Conservation (phyloP, 106 monocot genomes). For the Acorus calamus region DNA sequence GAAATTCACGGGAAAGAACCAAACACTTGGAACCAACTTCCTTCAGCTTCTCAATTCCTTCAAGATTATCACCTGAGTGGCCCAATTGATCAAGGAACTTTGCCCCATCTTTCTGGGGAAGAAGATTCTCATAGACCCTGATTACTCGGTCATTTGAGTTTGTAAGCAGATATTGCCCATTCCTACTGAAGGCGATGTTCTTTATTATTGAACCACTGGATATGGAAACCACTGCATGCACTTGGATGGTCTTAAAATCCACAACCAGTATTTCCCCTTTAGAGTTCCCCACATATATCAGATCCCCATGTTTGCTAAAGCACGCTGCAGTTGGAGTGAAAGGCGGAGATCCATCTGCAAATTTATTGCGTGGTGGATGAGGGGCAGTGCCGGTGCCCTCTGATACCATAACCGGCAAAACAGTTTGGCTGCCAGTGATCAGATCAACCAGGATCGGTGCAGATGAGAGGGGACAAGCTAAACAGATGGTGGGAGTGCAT, state of each 20-base stretch:
- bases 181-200: conserved; percentile 88
- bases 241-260: conserved; percentile 41
- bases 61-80: conserved; percentile 25
- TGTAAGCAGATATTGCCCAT: conserved; percentile 76
- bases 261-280: conserved; percentile 93
- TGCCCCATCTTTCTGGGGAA: conserved; percentile 52
- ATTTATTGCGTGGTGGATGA: conserved; percentile 50
- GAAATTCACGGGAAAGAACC: conserved; percentile 62
- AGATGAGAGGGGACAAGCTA: conserved; percentile 97
- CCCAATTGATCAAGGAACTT: conserved; percentile 35
- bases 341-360: conserved; percentile 67
- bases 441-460: conserved; percentile 91
- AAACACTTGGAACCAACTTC: conserved; percentile 59
- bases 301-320: conserved; percentile 78
- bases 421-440: conserved; percentile 62
- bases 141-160: conserved; percentile 94
- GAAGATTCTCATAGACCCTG: conserved; percentile 77
- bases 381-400: conserved; percentile 34
- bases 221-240: conserved; percentile 55
- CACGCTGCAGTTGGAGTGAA: conserved; percentile 85
- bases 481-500: conserved; percentile 52
- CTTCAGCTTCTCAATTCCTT: conserved; percentile 63
- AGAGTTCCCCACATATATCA: conserved; percentile 87
- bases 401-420: conserved; percentile 70
- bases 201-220: conserved; percentile 63